These are phyloP conservation scores for Withania somnifera DNA, from an alignment of 305 asterid genomes.

Conservation along the genomic window DNA sequence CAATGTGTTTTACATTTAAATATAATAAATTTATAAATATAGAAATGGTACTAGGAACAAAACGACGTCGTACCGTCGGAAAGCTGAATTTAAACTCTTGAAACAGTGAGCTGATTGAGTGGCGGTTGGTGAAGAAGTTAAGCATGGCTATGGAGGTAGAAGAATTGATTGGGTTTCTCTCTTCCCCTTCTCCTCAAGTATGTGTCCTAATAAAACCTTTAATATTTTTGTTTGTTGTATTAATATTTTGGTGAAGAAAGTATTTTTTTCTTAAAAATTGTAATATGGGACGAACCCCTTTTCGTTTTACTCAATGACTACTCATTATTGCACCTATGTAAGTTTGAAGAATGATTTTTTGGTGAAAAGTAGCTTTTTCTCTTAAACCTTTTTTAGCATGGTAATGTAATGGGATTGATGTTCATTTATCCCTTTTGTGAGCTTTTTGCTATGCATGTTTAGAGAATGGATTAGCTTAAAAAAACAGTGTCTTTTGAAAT, in stretches of 20 bases:
- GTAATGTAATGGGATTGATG: not conserved
- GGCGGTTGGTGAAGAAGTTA: not conserved
- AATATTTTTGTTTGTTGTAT: not conserved
- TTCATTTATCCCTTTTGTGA: not conserved
- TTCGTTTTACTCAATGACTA: not conserved
- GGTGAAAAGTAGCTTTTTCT: not conserved
- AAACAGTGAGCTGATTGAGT: not conserved
- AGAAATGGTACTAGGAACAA: too few species aligned
- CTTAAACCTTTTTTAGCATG: not conserved
- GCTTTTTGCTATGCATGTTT: not conserved
- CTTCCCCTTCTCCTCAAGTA: constrained; percentile 76
- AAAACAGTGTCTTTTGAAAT: not conserved
- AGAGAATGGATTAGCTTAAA: not conserved
- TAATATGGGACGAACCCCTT: not conserved
- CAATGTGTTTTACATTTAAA: too few species aligned
- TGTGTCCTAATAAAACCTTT: not conserved
- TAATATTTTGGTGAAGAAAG: not conserved
- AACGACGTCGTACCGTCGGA: too few species aligned
- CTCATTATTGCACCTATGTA: not conserved
- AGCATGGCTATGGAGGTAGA: constrained; percentile 88
- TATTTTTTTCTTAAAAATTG: not conserved
- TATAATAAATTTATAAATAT: too few species aligned
- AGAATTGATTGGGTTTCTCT: constrained; percentile 75
- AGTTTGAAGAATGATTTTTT: not conserved
- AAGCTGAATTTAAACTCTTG: too few species aligned